Evolutionary conservation across 2,329 filamentous ascomycete species (phyloP), one percentile per base, ranked within the genome.

Genomic region (Penicillium decumbens): DNA sequence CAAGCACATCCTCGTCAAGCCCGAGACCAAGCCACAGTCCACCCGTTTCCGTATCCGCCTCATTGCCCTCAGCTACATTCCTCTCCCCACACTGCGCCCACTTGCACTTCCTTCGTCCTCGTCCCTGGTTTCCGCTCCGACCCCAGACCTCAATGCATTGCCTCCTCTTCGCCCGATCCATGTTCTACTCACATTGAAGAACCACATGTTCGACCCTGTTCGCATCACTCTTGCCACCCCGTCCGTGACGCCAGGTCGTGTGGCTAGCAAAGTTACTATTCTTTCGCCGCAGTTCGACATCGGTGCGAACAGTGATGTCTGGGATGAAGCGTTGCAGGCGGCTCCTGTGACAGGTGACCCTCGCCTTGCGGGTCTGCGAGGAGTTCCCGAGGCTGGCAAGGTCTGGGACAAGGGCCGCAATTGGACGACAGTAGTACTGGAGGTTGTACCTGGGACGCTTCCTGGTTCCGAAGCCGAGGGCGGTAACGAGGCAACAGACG

Each of bases 351-450:
- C 48, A 0, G 52, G 49, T 4, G 65, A 72, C 62, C 67, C 68
- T 4, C 69, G 67, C 27, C 65, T 71, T 12, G 70, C 69, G 59
- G 72, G 61, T 65, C 64, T 55, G 61, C 74, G 65, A 38, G 65
- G 61, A 24, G 65, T 82, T 42, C 83, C 88, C 13, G 90, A 95
- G 69, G 88, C 88, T 0, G 93, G 92, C 45, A 97, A 97, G 72
- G 84, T 97, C n/a, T 98, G 89, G 88, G 91, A 96, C 56, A 82
- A 85, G 46, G 92, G 91, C 0, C 79, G 91, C 30, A 98, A 97
- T 68, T 96, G 91, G 88, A 93, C 93, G 13, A 93, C 85, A 57
- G 89, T 98, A 9, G 88, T 96, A 18, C 77, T 98, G 24, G 93
- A 98, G 68, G 86, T 98, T 12, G 81, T 96, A 81, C 91, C 63